A percentile compares a stretch with the other conserved stretches of the same genome.
These are phyloP conservation scores for Pythium myriotylum DNA, from an alignment of 352 stramenopile genomes.

Conservation along the genomic window DNA sequence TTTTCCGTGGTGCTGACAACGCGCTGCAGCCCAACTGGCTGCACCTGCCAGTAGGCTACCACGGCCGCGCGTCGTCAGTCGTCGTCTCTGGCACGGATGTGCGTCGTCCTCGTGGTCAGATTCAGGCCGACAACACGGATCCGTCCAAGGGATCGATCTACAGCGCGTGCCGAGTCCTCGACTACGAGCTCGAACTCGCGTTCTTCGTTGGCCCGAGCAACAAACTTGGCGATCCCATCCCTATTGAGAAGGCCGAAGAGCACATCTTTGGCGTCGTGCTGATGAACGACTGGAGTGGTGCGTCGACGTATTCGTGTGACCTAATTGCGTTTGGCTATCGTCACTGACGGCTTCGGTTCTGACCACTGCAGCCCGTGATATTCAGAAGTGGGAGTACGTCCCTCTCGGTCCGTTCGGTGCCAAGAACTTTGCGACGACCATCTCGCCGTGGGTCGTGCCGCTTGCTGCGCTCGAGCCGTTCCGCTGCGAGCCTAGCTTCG, in stretches of 20 bases:
- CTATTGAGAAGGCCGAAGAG: constrained; percentile 90
- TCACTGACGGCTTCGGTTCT: not conserved
- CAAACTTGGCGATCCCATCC: constrained; percentile 86
- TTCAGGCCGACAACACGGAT: constrained; percentile 91
- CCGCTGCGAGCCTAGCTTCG: constrained; percentile 90
- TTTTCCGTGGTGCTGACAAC: constrained; percentile 94
- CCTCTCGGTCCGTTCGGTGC: constrained; percentile 95
- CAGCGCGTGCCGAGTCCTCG: constrained; percentile 89
- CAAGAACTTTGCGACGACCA: constrained; percentile 98
- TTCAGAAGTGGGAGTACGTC: constrained; percentile 98
- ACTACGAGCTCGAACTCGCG: constrained; percentile 98
- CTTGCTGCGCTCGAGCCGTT: constrained; percentile 95
- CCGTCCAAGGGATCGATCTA: constrained; percentile 92
- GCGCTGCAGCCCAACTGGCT: constrained; percentile 97
- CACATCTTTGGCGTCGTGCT: constrained; percentile 97
- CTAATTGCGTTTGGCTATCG: not conserved
- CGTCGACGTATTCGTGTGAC: constrained; percentile 4
- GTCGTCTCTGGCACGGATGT: constrained; percentile 85
- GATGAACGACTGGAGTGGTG: constrained; percentile 98
- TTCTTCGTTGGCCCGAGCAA: constrained; percentile 94
- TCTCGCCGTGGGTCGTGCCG: constrained; percentile 96
- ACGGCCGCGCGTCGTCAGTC: constrained; percentile 94
- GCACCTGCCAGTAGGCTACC: constrained; percentile 97
- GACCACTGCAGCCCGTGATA: constrained; percentile 58
- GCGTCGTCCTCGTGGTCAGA: constrained; percentile 89